Conservation (phyloP, 768 basidiomycete genomes). For the Russula ochroleuca region DNA sequence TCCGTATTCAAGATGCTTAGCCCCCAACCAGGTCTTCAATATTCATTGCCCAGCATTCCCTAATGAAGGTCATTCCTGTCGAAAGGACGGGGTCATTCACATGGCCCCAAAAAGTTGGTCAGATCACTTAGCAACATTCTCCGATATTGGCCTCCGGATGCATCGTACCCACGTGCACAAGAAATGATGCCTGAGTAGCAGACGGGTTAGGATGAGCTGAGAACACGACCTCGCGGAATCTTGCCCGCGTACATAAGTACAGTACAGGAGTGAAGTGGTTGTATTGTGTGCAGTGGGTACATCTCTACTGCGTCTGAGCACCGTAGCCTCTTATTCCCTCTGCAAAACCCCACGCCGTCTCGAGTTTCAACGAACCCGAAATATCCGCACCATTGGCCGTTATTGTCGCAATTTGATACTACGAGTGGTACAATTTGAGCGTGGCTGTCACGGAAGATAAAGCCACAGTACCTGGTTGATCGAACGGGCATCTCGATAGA, state of each 20-base stretch:
- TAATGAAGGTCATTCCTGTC: neutral
- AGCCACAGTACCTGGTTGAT: constrained; percentile 73
- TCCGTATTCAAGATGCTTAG: neutral
- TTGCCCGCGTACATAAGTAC: neutral
- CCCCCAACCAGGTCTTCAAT: neutral
- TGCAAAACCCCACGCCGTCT: constrained; percentile 89
- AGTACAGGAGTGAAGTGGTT: constrained; percentile 6
- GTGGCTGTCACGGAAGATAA: neutral
- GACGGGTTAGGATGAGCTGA: neutral
- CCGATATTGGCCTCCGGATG: too few species aligned
- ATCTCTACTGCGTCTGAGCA: constrained; percentile 72
- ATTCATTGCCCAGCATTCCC: too few species aligned
- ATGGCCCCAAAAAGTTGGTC: too few species aligned
- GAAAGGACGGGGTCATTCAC: neutral
- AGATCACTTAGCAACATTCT: too few species aligned
- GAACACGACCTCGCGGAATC: neutral
- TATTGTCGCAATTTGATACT: constrained; percentile 96
- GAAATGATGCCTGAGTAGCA: too few species aligned
- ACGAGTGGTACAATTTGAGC: constrained; percentile 10
- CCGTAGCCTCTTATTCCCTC: constrained; percentile 91
- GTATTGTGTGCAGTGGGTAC: constrained; percentile 1
- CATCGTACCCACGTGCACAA: neutral
- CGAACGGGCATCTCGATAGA: constrained; percentile 93
- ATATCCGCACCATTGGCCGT: constrained; percentile 72
- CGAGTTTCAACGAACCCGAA: constrained; percentile 67